Percentiles rank a stretch among this genome's conserved stretches.
These are phyloP conservation scores for Sphenostylis stenocarpa DNA, from an alignment of 306 rosid species.

Conservation along the genomic window DNA sequence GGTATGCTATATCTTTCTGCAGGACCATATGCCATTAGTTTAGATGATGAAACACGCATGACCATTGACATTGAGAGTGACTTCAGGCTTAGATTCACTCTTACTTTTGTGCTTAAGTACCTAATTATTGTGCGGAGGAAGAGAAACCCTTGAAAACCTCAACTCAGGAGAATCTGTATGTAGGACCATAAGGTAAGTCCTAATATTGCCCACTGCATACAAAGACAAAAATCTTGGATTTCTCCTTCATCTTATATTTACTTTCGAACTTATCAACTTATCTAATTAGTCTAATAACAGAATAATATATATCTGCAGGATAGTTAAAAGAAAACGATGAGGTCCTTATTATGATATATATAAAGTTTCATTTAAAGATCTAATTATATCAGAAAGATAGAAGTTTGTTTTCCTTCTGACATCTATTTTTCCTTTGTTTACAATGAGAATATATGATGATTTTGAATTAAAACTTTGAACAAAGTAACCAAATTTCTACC, in stretches of 20 bases:
- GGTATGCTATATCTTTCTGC: slow-evolving; percentile 38
- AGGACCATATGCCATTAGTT: slow-evolving; percentile 66
- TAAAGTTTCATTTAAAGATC: too few relatives aligned
- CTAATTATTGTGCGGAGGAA: not conserved
- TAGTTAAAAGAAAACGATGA: not conserved
- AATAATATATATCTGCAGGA: too few relatives aligned
- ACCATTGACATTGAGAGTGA: slow-evolving; percentile 35
- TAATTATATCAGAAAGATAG: not conserved
- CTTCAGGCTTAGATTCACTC: slow-evolving; percentile 1
- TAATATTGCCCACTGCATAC: not conserved
- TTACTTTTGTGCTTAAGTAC: not conserved
- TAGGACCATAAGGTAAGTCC: not conserved
- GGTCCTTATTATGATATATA: not conserved
- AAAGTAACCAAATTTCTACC: not conserved
- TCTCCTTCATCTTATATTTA: not conserved
- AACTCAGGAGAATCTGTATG: not conserved
- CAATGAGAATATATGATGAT: not conserved
- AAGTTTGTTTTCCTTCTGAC: not conserved
- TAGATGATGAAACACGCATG: slow-evolving; percentile 33
- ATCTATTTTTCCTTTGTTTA: too few relatives aligned
- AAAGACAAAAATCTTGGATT: not conserved
- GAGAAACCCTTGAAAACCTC: not conserved
- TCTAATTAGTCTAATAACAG: not conserved
- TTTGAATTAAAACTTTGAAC: not conserved
- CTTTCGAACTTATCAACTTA: not conserved